A percentile compares a stretch with the other conserved stretches of the same genome.
These are phyloP conservation scores for Rhizopogon rudus DNA, from an alignment of 768 basidiomycete species.

Conservation along the genomic window DNA sequence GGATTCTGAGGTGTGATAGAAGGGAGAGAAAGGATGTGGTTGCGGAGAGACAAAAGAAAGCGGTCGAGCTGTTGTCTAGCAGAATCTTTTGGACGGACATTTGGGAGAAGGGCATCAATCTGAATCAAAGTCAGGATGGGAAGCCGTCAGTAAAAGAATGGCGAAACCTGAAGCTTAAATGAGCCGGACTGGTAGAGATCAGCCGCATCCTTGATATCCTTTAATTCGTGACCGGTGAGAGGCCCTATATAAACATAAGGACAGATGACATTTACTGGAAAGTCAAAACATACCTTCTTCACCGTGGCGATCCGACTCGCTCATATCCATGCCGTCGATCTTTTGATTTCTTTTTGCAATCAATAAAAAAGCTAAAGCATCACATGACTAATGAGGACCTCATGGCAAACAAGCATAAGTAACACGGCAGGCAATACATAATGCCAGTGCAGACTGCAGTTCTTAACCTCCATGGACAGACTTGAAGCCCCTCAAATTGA, in stretches of 20 bases:
- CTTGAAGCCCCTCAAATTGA: conserved; percentile 7
- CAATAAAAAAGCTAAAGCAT: background rate
- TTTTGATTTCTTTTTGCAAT: background rate
- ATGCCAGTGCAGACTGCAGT: too few relatives aligned
- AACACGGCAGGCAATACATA: too few relatives aligned
- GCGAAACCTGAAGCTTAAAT: conserved; percentile 76
- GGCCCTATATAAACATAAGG: conserved; percentile 29
- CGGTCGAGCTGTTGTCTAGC: conserved; percentile 55
- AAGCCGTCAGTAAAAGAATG: background rate
- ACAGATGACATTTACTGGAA: background rate
- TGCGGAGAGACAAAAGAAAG: conserved; percentile 65
- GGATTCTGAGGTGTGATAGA: conserved; percentile 59
- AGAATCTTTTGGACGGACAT: conserved; percentile 62
- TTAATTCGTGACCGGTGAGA: conserved; percentile 67
- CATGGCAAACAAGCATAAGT: background rate
- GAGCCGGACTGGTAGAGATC: conserved; percentile 73
- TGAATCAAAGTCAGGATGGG: conserved; percentile 26
- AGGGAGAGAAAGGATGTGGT: conserved; percentile 56
- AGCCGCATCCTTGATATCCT: conserved; percentile 65
- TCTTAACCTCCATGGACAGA: conserved; percentile 8
- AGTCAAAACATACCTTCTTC: background rate
- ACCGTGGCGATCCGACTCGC: background rate
- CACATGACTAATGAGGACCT: background rate
- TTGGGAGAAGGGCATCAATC: conserved; percentile 79
- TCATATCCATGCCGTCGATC: background rate